Evolutionary conservation across 2,329 filamentous ascomycete genomes (phyloP).

Genomic region (Beauveria rudraprayagi): DNA sequence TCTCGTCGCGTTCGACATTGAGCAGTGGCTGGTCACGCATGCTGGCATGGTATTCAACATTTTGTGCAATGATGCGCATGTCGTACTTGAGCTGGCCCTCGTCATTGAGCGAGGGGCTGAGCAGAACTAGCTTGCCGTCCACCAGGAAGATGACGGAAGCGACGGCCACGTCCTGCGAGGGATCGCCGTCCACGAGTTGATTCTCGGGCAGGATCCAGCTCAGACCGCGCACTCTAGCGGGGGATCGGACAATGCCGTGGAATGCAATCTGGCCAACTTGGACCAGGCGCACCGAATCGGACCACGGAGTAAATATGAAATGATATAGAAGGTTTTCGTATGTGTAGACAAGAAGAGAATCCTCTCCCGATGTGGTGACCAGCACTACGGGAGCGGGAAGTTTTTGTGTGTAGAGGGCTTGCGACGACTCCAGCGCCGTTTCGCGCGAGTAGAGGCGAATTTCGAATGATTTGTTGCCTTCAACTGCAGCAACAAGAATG

Average conservation of each 20-base stretch:
- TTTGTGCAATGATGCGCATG: slow-evolving; percentile 93
- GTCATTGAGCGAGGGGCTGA: slow-evolving; percentile 79
- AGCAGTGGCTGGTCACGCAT: slow-evolving; percentile 71
- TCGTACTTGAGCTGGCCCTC: slow-evolving; percentile 89
- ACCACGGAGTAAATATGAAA: slow-evolving; percentile 72
- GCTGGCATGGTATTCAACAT: slow-evolving; percentile 89
- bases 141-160: slow-evolving; percentile 95
- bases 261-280: slow-evolving; percentile 98
- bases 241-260: slow-evolving; percentile 90
- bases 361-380: slow-evolving; percentile 80
- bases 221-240: slow-evolving; percentile 81
- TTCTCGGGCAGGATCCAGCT: slow-evolving; percentile 94
- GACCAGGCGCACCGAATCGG: slow-evolving; percentile 65
- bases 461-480: slow-evolving; percentile 73
- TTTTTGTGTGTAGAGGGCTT: slow-evolving; percentile 66
- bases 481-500: slow-evolving; percentile 87
- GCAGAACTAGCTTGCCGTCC: slow-evolving; percentile 87
- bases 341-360: slow-evolving; percentile 92
- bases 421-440: slow-evolving; percentile 62
- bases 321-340: slow-evolving; percentile 95
- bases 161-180: slow-evolving; percentile 87
- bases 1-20: slow-evolving; percentile 22
- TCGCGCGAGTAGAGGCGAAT: slow-evolving; percentile 91
- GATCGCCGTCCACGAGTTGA: slow-evolving; percentile 83
- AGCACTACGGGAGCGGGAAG: slow-evolving; percentile 83